These are phyloP conservation scores for Eimeria praecox DNA, from an alignment of 169 alveolate species.

Conservation along the genomic window DNA sequence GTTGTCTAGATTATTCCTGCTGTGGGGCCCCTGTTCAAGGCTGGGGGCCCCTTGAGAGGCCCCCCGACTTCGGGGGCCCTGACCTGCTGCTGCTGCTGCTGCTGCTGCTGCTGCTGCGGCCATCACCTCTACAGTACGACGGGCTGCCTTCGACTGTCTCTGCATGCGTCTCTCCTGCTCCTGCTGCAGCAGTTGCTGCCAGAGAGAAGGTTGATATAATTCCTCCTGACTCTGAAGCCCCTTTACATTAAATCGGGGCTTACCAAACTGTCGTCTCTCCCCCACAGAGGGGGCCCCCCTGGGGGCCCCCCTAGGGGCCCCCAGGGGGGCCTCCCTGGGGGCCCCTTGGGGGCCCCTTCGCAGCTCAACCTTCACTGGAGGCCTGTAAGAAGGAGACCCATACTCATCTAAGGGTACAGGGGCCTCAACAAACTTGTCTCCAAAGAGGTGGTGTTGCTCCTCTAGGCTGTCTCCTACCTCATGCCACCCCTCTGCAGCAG, in stretches of 20 bases:
- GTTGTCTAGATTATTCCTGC: no score
- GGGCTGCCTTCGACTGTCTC: conserved; percentile 10
- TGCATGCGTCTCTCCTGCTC: conserved; percentile 51
- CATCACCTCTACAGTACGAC: background rate
- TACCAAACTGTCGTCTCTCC: background rate
- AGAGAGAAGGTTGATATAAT: conserved; percentile 70
- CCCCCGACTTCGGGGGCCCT: background rate
- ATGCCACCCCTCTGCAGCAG: background rate
- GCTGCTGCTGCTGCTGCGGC: conserved; percentile 7
- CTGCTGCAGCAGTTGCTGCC: conserved; percentile 77
- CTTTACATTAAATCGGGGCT: conserved; percentile 39
- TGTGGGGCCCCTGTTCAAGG: background rate
- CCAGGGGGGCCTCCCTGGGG: background rate
- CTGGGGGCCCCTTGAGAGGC: background rate
- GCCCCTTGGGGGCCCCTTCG: background rate
- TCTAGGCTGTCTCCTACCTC: conserved; percentile 8
- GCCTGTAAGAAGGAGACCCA: conserved; percentile 47
- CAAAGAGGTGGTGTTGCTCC: conserved; percentile 38
- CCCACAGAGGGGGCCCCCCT: background rate
- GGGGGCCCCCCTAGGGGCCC: background rate
- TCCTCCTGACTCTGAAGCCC: conserved; percentile 44
- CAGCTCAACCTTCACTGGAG: background rate
- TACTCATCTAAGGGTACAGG: conserved; percentile 15
- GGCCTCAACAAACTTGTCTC: conserved; percentile 45
- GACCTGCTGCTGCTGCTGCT: background rate